A percentile compares a stretch with the other conserved stretches of the same genome.
These are phyloP conservation scores for Pelargonium myrrhifolium DNA, from an alignment of 441 rosid species.

Conservation along the genomic window DNA sequence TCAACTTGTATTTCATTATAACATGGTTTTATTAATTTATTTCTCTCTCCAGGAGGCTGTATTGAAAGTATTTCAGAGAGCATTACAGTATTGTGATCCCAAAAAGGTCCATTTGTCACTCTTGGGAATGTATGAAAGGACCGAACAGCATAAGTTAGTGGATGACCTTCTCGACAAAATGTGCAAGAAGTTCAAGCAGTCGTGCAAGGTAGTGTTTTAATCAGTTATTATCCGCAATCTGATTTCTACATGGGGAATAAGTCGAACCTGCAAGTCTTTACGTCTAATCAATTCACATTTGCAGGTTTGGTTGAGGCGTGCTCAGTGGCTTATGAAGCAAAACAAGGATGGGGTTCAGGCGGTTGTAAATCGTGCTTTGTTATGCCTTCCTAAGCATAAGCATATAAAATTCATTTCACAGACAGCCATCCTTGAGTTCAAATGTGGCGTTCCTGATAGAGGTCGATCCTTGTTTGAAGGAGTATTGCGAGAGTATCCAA, in stretches of 20 bases:
- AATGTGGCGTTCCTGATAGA: slow-evolving; percentile 80
- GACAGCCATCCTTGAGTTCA: slow-evolving; percentile 83
- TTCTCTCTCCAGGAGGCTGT: slow-evolving; percentile 66
- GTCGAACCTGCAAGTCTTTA: not conserved
- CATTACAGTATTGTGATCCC: slow-evolving; percentile 81
- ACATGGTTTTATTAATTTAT: slow-evolving; percentile 15
- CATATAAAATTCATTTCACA: slow-evolving; percentile 85
- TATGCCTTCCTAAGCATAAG: slow-evolving; percentile 76
- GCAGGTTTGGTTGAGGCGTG: slow-evolving; percentile 74
- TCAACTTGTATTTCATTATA: slow-evolving; percentile 5
- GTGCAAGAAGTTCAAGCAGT: slow-evolving; percentile 82
- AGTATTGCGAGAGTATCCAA: slow-evolving; percentile 77
- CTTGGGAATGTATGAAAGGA: slow-evolving; percentile 77
- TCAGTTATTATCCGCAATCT: slow-evolving; percentile 5
- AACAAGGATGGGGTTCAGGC: slow-evolving; percentile 58
- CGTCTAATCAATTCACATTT: slow-evolving; percentile 5
- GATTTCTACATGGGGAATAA: not conserved
- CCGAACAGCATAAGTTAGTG: slow-evolving; percentile 64
- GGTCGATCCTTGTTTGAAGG: slow-evolving; percentile 87
- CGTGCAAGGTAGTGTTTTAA: slow-evolving; percentile 64
- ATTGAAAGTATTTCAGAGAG: slow-evolving; percentile 70
- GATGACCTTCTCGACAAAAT: slow-evolving; percentile 66
- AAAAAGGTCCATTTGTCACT: slow-evolving; percentile 79
- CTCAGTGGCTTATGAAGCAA: slow-evolving; percentile 49
- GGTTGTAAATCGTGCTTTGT: slow-evolving; percentile 59